A percentile compares a stretch with the other conserved stretches of the same genome.
phyloP scores from a whole-genome alignment of 208 protist genomes.

The Blechomonas ayalai region DNA sequence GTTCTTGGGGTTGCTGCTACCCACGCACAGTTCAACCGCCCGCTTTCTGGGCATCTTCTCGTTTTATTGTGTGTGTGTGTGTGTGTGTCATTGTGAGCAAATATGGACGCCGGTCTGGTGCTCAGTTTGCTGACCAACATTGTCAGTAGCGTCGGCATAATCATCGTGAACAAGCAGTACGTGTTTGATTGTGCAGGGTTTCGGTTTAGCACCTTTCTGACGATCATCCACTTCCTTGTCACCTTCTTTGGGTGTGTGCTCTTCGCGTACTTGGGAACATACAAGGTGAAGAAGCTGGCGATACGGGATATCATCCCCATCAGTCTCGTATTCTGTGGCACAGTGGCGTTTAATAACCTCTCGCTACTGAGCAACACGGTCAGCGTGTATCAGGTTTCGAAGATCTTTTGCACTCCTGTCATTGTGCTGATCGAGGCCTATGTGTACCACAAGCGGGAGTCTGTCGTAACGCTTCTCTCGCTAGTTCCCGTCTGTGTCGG shows the following conservation, averaged over 20 bases:
- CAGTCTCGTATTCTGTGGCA: constrained; percentile 70
- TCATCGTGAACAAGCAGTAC: constrained; percentile 66
- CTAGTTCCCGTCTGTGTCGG: constrained; percentile 76
- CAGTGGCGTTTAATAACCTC: constrained; percentile 85
- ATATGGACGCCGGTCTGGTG: no score
- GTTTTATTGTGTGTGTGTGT: no score
- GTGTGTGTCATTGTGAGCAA: no score
- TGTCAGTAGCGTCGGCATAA: constrained; percentile 59
- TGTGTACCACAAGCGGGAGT: constrained; percentile 41
- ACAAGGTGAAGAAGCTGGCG: constrained; percentile 28
- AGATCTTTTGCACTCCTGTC: constrained; percentile 78
- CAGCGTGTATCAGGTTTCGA: constrained; percentile 80
- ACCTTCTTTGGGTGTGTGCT: constrained; percentile 56
- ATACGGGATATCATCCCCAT: constrained; percentile 48
- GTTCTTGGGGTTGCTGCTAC: no score
- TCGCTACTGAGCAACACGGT: constrained; percentile 79
- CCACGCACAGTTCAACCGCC: no score
- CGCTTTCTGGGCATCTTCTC: no score
- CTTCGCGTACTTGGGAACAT: constrained; percentile 23
- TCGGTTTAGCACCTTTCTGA: constrained; percentile 55
- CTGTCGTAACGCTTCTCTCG: constrained; percentile 28
- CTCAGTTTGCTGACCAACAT: constrained; percentile 65
- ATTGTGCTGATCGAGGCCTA: constrained; percentile 62
- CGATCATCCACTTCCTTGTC: constrained; percentile 65
- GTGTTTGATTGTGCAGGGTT: constrained; percentile 54